Evolutionary conservation across 768 basidiomycete genomes (phyloP), one percentile per base, ranked within the genome.

Genomic region (Hypsizygus marmoreus): DNA sequence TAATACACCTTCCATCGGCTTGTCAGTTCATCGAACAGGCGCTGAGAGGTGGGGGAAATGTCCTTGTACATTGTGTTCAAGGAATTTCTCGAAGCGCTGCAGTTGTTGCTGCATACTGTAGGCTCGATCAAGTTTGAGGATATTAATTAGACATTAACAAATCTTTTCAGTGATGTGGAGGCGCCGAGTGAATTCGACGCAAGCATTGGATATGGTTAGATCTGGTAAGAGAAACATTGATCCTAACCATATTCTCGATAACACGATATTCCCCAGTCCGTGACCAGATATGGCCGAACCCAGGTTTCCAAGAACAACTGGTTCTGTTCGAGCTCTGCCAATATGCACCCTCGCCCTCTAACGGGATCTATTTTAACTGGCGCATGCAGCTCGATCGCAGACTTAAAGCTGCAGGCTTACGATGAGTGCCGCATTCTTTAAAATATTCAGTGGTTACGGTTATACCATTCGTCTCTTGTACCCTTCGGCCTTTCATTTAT

Each of bases 231-330:
- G 38, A 51, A 14, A 31, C 16, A 14, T 28, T 28, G 25, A 45
- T 37, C 9, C 12, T 14, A 7, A 44, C 52, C 20, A 50, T 30
- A 34, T 38, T 9, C 19, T 49, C 12, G 44, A 23, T 25, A 25
- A 28, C 17, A 44, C 33, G 25, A 41, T 46, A 19, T 26, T 6
- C 24, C 50, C 40, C 54, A 88, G 86, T 79, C 37, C 83, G 86
- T 38, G 81, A 86, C 63, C 84, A 88, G 57, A 85, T 88, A 41
- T 88, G 86, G 86, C 77, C 81, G 49, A 86, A 81, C 50, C 77
- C 84, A n/a, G 87, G 86, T 33, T 88, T 89, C 64, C 81, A 85
- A 46, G 84, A 88, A 66, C 87, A 90, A 55, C 76, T 90, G 20
- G 81, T 87, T 25, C 68, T 90, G 36, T 89, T 86, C 44, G 84